Evolutionary conservation across 129 eudicot genomes (phyloP), one percentile per base, ranked within the genome.

Genomic region (Centella asiatica): DNA sequence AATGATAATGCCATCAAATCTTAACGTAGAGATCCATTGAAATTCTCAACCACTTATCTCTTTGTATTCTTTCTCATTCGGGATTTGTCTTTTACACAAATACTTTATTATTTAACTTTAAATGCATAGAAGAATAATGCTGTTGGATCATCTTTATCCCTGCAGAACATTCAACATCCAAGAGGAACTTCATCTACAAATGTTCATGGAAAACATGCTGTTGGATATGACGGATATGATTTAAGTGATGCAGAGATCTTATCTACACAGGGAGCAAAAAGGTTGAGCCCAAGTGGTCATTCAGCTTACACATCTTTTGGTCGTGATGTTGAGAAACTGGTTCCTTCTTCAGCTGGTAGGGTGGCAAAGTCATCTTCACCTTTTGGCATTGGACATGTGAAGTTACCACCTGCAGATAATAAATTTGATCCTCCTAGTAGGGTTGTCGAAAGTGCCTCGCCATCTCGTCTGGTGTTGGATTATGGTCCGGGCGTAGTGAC

Each of bases 391-490:
- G 68, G 76, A 28, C 85, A 67, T 59, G 66, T 59, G 40, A 74
- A 83, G 61, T 70, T 60, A 36, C 78, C 98, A 46, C 84, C 87
- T 13, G 33, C 83, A 31, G 57, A 82, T 53, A 85, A 85, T 19
- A 88, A 82, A 29, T 78, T 59, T 64, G 69, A 66, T 68, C 80
- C 94, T 50, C 78, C 94, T 14, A 72, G 74, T 57, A 77, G 83
- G 77, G 36, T 48, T 15, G 56, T 76, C 25, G 78, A 82, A 62
- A 81, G 69, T 24, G 72, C 74, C n/a, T 84, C 98, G 14, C 89
- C 93, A 36, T 83, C 95, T 42, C 81, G 69, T 46, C 64, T 75
- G 33, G 80, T 75, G 60, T 63, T 76, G 57, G 83, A 71, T 72
- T 60, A 76, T 60, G 75, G 95, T 29, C 48, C 14, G 4, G 62